phyloP scores from a whole-genome alignment of 2,329 filamentous ascomycete genomes.

The Sporothrix euskadiensis region DNA sequence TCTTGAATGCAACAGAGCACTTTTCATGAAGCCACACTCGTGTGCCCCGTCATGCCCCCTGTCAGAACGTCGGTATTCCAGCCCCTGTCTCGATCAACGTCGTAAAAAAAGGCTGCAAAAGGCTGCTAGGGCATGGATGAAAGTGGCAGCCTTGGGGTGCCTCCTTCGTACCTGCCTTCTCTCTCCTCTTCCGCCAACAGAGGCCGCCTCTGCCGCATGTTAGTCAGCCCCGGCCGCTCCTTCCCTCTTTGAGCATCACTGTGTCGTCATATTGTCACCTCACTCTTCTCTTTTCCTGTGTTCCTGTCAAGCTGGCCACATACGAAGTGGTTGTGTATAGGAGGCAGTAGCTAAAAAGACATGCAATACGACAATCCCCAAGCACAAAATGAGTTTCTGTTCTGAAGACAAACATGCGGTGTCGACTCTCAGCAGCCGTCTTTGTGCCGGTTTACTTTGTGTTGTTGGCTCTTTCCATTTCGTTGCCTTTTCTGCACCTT shows the following conservation, averaged over 20 bases:
- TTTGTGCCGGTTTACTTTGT: background rate
- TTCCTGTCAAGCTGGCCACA: background rate
- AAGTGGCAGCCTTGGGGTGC: background rate
- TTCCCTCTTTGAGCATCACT: background rate
- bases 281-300: too few species aligned
- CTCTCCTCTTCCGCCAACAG: background rate
- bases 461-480: background rate
- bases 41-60: background rate
- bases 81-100: background rate
- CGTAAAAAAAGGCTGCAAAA: background rate
- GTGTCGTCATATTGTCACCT: conserved; percentile 13
- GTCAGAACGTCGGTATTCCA: conserved; percentile 11
- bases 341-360: background rate
- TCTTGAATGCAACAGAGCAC: background rate
- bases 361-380: background rate
- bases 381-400: background rate
- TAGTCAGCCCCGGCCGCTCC: background rate
- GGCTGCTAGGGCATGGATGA: background rate
- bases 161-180: background rate
- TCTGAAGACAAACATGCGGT: background rate
- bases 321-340: background rate
- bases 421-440: background rate
- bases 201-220: conserved; percentile 15
- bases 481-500: background rate
- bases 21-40: background rate